Percentiles rank a stretch among this genome's conserved stretches.
Evolutionary conservation across 495 filamentous ascomycete species (phyloP).

Genomic region (Penicillium desertorum): DNA sequence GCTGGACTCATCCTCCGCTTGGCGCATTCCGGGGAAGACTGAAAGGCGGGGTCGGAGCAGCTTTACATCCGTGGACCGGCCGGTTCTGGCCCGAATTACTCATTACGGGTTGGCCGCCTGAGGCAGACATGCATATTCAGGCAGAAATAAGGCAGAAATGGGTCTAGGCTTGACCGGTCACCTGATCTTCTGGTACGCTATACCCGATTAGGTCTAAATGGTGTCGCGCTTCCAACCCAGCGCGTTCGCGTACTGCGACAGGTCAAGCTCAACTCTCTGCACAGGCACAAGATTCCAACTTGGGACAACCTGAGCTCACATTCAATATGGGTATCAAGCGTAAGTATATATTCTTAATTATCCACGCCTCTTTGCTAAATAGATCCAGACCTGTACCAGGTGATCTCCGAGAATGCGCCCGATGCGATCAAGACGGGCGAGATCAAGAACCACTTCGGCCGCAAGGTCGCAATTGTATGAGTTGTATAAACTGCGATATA

Average conservation of each 20-base stretch:
- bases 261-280: slow-evolving; percentile 8
- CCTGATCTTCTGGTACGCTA: slow-evolving; percentile 19
- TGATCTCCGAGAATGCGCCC: slow-evolving; percentile 89
- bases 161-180: slow-evolving; percentile 15
- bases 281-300: slow-evolving; percentile 2
- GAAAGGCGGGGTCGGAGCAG: slow-evolving; percentile 29
- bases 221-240: slow-evolving; percentile 27
- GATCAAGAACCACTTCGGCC: slow-evolving; percentile 97
- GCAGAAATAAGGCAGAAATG: neutral
- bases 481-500: neutral
- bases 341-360: slow-evolving; percentile 25
- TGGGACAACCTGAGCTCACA: slow-evolving; percentile 4
- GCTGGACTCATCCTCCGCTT: slow-evolving; percentile 23
- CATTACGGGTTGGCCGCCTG: neutral
- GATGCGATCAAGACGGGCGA: slow-evolving; percentile 94
- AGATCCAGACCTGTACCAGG: slow-evolving; percentile 65
- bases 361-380: slow-evolving; percentile 12
- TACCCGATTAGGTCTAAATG: slow-evolving; percentile 33
- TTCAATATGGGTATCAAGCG: slow-evolving; percentile 86
- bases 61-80: neutral
- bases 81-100: slow-evolving; percentile 25
- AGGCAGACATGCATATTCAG: slow-evolving; percentile 16
- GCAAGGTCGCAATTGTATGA: slow-evolving; percentile 89
- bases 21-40: slow-evolving; percentile 25
- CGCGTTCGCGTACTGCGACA: slow-evolving; percentile 31